Evolutionary conservation across 1,284 basidiomycete species (phyloP).

Genomic region (Rhizopogon parksii): DNA sequence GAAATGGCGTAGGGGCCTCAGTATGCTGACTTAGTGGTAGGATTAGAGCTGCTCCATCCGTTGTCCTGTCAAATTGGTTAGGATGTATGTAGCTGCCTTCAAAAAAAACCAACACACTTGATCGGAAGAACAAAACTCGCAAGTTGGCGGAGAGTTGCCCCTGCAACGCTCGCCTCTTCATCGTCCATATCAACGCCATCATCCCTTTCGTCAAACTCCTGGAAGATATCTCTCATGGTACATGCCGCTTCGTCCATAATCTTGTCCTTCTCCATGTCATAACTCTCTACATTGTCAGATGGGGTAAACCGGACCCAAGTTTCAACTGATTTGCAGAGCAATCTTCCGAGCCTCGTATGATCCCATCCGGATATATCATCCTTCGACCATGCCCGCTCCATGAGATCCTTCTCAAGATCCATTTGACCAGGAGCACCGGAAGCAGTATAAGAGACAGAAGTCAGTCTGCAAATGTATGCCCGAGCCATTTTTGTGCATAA

Average conservation of each 20-base stretch:
- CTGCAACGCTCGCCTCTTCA: slow-evolving; percentile 58
- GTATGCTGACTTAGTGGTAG: slow-evolving; percentile 47
- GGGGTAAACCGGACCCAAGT: slow-evolving; percentile 46
- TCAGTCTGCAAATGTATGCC: slow-evolving; percentile 51
- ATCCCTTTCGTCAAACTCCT: slow-evolving; percentile 59
- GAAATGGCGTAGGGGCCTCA: slow-evolving; percentile 48
- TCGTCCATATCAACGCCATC: slow-evolving; percentile 58
- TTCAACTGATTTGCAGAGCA: slow-evolving; percentile 44
- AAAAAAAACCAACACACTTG: slow-evolving; percentile 35
- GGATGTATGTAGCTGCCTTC: slow-evolving; percentile 8
- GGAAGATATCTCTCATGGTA: slow-evolving; percentile 61
- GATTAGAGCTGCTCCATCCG: slow-evolving; percentile 44
- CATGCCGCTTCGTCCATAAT: slow-evolving; percentile 63
- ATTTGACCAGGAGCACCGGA: slow-evolving; percentile 54
- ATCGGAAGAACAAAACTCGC: slow-evolving; percentile 49
- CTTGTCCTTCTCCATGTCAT: slow-evolving; percentile 37
- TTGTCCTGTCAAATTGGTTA: slow-evolving; percentile 34
- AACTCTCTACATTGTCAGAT: slow-evolving; percentile 17
- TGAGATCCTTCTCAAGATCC: slow-evolving; percentile 50
- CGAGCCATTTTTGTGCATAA: slow-evolving; percentile 57
- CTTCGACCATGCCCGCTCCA: slow-evolving; percentile 66
- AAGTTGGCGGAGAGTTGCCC: slow-evolving; percentile 51
- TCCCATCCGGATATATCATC: slow-evolving; percentile 60
- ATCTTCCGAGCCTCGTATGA: slow-evolving; percentile 47
- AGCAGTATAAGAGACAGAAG: slow-evolving; percentile 45